phyloP scores from a whole-genome alignment of 345 rosid genomes.

The Eucalyptus leucophloia region DNA sequence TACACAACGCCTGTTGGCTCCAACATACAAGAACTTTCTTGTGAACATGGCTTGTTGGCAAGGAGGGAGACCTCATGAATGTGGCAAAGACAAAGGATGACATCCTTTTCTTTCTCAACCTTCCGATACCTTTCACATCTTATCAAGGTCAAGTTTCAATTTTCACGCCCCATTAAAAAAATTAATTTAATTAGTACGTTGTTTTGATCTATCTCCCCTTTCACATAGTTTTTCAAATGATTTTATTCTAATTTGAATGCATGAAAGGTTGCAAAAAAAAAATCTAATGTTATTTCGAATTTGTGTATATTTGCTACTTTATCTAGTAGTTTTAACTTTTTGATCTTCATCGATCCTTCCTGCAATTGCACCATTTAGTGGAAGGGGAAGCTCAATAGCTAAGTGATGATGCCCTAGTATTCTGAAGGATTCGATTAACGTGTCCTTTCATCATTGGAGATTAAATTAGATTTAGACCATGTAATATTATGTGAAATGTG shows the following conservation, averaged over 20 bases:
- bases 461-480: neutral
- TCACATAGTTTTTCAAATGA: neutral
- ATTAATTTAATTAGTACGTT: neutral
- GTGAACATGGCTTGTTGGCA: neutral
- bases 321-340: neutral
- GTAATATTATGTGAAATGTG: neutral
- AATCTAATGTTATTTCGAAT: neutral
- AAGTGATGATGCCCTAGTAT: neutral
- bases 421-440: neutral
- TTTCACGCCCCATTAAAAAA: neutral
- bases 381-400: neutral
- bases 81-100: neutral
- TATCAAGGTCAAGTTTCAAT: too few relatives aligned
- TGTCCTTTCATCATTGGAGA: neutral
- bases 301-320: neutral
- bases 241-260: neutral
- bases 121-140: neutral
- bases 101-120: neutral
- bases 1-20: neutral
- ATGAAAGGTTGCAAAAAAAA: neutral
- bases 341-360: neutral
- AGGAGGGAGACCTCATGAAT: neutral
- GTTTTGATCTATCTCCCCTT: neutral
- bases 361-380: neutral
- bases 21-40: neutral